Base-by-base conservation (phyloP, 306 rosid genomes). In the Morella rubra region DNA sequence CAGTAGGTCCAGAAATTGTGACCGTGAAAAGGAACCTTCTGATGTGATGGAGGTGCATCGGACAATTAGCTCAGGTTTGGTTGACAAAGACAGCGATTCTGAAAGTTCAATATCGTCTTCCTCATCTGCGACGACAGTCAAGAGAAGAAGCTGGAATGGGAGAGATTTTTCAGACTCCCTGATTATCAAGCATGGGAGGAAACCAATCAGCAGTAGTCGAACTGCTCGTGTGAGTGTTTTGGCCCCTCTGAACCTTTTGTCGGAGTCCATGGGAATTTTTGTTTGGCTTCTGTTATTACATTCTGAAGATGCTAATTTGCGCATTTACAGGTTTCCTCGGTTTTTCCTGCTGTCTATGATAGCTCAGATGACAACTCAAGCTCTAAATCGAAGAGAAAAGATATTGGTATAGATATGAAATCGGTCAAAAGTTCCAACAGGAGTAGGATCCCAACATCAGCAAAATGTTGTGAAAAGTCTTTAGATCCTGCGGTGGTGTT, bases 71-170 rank as follows among this genome's bases (percentile, higher is more conserved):
- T 19, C 75, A 0, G 40, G 44, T 53, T 73, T 49, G 37, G 24
- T 47, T 10, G 84, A 75, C 8, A 75, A 66, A 66, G 74, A 74
- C 1, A 41, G 67, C 74, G 77, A 74, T 79, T 70, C 50, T 52
- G 81, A 60, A 4, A 75, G 74, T 58, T 54, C 76, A 71, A 4
- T 52, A 9, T 78, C 76, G 40, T 42, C 81, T 52, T 72, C 73
- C 19, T 77, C 52, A 6, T 66, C 69, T 71, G n/a, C 32, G 1
- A 53, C 58, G 11, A 5, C 61, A 6, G 6, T 27, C 10, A 85
- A 79, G 70, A 79, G 80, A 79, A 85, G 77, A 75, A 85, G 84
- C 56, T 85, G 84, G 80, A 69, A 44, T 54, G 74, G 75, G 20
- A 50, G 19, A 56, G 80, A 79, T 42, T 51, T 41, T 77, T 54